Evolutionary conservation across 768 basidiomycete species (phyloP), one percentile per base, ranked within the genome.

Genomic region (Macrocybe gigantea): DNA sequence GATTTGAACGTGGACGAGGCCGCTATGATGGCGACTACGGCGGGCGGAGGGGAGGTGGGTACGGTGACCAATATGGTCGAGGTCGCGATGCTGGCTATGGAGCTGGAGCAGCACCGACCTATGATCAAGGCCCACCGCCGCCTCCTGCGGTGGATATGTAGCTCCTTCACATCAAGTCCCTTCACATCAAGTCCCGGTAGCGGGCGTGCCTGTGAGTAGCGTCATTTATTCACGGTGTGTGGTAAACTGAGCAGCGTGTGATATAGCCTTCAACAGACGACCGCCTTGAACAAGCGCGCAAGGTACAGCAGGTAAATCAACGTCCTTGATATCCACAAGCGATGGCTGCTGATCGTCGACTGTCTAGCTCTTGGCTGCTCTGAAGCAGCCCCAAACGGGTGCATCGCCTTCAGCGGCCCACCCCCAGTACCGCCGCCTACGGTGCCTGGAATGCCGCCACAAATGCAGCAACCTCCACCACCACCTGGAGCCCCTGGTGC

Each of bases 201-300:
- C 42, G 10, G 4, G n/a, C 10, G 42, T 10, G 36, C 56, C 49
- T 8, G 62, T 65, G 47, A 45, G 58, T 57, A 22, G 3, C 14
- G 4, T 38, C 14, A 11, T 38, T 38, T 38, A 2, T 38, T 2
- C 11, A 38, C 36, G 11, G 4, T 38, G 36, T 14, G 36, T 38
- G 38, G 48, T 47, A 44, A 38, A 38, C 11, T 40, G 10, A 42
- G 3, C 10, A 12, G 43, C 35, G 29, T 43, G 29, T 31, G 10
- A 33, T 49, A 41, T 36, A 41, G 14, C 15, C 15, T 48, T 1
- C 31, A 36, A 29, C 22, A 41, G 88, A 93, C 49, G 89, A 93
- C 43, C 85, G 91, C 9, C 70, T 94, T 13, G 92, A 94, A 58
- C 88, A 93, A 72, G 90, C 91, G 6, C 79, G 83, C 47, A 86